Conservation (phyloP, 257 asterid genomes). For the Solanum tarapatanum region DNA sequence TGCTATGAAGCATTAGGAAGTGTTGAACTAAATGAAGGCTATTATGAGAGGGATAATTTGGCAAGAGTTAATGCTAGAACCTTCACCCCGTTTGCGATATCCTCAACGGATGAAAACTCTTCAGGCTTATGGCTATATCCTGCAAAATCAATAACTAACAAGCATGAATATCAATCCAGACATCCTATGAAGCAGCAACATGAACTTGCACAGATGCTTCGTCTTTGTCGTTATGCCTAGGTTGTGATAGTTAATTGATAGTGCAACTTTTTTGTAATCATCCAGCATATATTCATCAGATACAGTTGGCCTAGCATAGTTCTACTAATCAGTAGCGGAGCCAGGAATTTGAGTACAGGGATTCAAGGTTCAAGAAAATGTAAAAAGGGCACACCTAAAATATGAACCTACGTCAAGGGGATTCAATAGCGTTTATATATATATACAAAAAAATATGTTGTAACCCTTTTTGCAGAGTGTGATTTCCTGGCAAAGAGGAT, state of each 20-base stretch:
- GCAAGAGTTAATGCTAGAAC: conserved; percentile 62
- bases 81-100: conserved; percentile 59
- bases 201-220: not conserved
- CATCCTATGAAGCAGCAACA: not conserved
- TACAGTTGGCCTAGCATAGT: not conserved
- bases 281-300: not conserved
- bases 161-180: not conserved
- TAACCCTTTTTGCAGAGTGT: not conserved
- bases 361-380: not conserved
- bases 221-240: not conserved
- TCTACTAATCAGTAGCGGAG: not conserved
- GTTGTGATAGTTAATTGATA: not conserved
- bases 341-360: not conserved
- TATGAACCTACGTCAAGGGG: not conserved
- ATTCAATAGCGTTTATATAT: not conserved
- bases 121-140: conserved; percentile 85
- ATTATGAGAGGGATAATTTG: conserved; percentile 33
- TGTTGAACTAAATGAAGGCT: not conserved
- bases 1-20: not conserved
- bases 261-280: not conserved
- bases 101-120: conserved; percentile 44
- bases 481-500: not conserved
- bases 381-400: not conserved
- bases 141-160: conserved; percentile 3
- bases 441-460: no score